Conservation (phyloP, 108 stramenopile genomes). For the Skeletonema tropicum region DNA sequence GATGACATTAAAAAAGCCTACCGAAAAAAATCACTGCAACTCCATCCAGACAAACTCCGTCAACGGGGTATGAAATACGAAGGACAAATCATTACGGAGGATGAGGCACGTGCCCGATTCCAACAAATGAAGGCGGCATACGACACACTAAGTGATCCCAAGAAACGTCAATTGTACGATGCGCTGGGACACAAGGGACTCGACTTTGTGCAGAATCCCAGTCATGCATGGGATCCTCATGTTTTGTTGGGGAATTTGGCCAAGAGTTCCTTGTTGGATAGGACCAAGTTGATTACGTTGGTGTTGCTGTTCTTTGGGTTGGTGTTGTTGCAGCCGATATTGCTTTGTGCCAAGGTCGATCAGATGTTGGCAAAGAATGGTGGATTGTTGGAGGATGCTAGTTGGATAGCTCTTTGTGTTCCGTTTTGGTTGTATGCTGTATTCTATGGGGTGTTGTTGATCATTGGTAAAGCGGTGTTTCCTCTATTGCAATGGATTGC, state of each 20-base stretch:
- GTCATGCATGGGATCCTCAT: constrained; percentile 56
- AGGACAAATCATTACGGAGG: constrained; percentile 43
- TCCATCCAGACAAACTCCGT: constrained; percentile 86
- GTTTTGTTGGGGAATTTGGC: constrained; percentile 70
- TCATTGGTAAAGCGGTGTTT: constrained; percentile 38
- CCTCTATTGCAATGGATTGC: constrained; percentile 54
- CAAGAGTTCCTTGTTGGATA: constrained; percentile 50
- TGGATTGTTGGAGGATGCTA: constrained; percentile 54
- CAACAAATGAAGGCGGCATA: constrained; percentile 83
- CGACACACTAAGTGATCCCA: constrained; percentile 58
- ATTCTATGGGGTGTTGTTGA: constrained; percentile 38
- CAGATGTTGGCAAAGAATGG: constrained; percentile 54
- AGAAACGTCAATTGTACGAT: constrained; percentile 67
- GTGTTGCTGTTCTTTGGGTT: constrained; percentile 50
- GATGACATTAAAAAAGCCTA: constrained; percentile 87
- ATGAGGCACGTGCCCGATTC: constrained; percentile 68
- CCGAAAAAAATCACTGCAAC: constrained; percentile 63
- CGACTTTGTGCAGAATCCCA: constrained; percentile 48
- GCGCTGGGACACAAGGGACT: constrained; percentile 41
- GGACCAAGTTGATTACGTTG: constrained; percentile 64
- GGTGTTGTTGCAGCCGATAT: constrained; percentile 72
- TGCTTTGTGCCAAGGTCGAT: constrained; percentile 79
- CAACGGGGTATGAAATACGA: constrained; percentile 68
- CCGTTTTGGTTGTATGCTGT: constrained; percentile 68
- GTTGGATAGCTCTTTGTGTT: constrained; percentile 63